These are phyloP conservation scores for Schizopora paradoxa DNA, from an alignment of 1,284 basidiomycete species.

Conservation along the genomic window DNA sequence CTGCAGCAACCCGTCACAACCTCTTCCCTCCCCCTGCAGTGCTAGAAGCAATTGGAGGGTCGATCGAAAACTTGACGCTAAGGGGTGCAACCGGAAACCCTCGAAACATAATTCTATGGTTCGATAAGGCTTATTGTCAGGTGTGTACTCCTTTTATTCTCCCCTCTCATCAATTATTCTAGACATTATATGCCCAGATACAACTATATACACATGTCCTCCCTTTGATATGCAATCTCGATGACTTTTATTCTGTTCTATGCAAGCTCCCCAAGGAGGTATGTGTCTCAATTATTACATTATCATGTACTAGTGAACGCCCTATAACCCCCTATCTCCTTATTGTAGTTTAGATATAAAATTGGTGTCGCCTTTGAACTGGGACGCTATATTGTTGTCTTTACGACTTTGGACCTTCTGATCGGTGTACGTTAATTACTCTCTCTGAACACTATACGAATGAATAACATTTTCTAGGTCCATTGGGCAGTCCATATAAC, in stretches of 20 bases:
- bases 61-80: no score
- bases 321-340: background rate
- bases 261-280: background rate
- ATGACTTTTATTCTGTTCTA: background rate
- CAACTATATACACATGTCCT: background rate
- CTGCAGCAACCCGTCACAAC: no score
- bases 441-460: background rate
- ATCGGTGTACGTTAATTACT: background rate
- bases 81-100: background rate
- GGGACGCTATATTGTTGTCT: background rate
- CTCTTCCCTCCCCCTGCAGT: no score
- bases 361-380: background rate
- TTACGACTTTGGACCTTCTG: background rate
- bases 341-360: background rate
- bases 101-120: background rate
- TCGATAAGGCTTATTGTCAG: background rate
- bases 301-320: background rate
- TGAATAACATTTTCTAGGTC: background rate
- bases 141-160: background rate
- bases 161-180: background rate
- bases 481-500: background rate
- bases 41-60: no score
- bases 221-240: background rate
- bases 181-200: background rate
- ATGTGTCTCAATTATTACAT: background rate